These are phyloP conservation scores for Leccinum olivaceopallidum DNA, from an alignment of 768 basidiomycete genomes.

Conservation along the genomic window DNA sequence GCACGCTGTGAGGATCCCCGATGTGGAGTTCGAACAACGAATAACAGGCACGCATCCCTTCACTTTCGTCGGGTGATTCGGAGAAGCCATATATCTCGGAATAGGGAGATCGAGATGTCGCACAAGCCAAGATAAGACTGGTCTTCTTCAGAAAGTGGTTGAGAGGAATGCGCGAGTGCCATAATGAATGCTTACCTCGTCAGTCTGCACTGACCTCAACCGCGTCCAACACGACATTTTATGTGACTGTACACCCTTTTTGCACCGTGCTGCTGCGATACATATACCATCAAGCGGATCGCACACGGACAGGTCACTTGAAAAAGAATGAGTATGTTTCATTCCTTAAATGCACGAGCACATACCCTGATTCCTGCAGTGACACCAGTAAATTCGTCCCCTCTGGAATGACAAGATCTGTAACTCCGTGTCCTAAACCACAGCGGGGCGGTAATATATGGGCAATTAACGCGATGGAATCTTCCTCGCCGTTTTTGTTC, in stretches of 20 bases:
- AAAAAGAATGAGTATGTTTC: slow-evolving; percentile 7
- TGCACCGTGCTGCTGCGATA: slow-evolving; percentile 24
- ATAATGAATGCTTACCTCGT: slow-evolving; percentile 16
- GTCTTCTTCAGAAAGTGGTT: slow-evolving; percentile 15
- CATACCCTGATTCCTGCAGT: slow-evolving; percentile 66
- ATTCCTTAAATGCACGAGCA: slow-evolving; percentile 16
- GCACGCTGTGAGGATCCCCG: slow-evolving; percentile 15
- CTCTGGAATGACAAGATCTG: slow-evolving; percentile 48
- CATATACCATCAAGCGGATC: slow-evolving; percentile 52
- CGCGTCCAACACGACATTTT: slow-evolving; percentile 22
- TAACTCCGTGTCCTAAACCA: slow-evolving; percentile 41
- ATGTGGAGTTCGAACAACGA: slow-evolving; percentile 29
- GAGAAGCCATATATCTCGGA: slow-evolving; percentile 24
- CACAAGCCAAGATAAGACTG: slow-evolving; percentile 46
- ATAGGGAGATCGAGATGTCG: slow-evolving; percentile 31
- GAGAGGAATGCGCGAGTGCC: background rate
- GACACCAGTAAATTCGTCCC: slow-evolving; percentile 46
- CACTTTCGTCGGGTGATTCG: slow-evolving; percentile 14
- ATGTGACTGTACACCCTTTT: slow-evolving; percentile 1
- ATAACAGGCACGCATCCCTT: slow-evolving; percentile 12
- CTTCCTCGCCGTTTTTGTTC: slow-evolving; percentile 19
- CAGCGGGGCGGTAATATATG: slow-evolving; percentile 49
- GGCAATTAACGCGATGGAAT: slow-evolving; percentile 22
- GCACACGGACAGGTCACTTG: slow-evolving; percentile 56
- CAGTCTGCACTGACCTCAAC: slow-evolving; percentile 21